These are phyloP conservation scores for Polygonum aviculare DNA, from an alignment of 148 eudicot genomes.

Conservation along the genomic window DNA sequence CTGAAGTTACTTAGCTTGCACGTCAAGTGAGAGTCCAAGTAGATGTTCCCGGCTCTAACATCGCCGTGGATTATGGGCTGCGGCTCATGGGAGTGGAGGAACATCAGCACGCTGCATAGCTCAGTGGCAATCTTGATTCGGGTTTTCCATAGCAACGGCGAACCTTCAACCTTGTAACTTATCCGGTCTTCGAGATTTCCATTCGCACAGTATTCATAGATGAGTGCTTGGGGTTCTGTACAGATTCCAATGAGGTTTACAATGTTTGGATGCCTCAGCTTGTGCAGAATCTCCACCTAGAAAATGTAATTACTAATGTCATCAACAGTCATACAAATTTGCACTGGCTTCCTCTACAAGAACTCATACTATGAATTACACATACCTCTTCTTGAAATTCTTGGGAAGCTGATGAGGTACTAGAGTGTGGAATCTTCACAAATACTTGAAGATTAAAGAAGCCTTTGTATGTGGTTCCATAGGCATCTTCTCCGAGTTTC, in stretches of 20 bases:
- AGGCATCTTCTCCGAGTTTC: constrained; percentile 82
- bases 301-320: neutral
- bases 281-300: constrained; percentile 58
- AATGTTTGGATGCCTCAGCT: constrained; percentile 81
- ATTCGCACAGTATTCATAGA: constrained; percentile 66
- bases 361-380: neutral
- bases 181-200: constrained; percentile 77
- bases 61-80: constrained; percentile 57
- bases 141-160: constrained; percentile 60
- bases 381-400: constrained; percentile 85
- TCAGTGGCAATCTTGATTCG: constrained; percentile 60
- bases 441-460: constrained; percentile 65
- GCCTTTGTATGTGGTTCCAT: constrained; percentile 62
- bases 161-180: constrained; percentile 22
- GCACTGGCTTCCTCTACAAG: neutral
- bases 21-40: constrained; percentile 58
- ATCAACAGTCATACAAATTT: neutral
- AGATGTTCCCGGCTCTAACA: constrained; percentile 56
- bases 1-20: constrained; percentile 48
- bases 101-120: constrained; percentile 65
- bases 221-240: constrained; percentile 63
- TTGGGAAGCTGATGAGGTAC: constrained; percentile 48
- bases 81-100: constrained; percentile 54
- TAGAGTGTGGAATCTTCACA: constrained; percentile 49
- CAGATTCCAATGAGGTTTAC: constrained; percentile 61